Percentiles rank a stretch among this genome's conserved stretches.
Evolutionary conservation across 2,329 filamentous ascomycete species (phyloP).

Genomic region (Teratosphaeria gauchensis): DNA sequence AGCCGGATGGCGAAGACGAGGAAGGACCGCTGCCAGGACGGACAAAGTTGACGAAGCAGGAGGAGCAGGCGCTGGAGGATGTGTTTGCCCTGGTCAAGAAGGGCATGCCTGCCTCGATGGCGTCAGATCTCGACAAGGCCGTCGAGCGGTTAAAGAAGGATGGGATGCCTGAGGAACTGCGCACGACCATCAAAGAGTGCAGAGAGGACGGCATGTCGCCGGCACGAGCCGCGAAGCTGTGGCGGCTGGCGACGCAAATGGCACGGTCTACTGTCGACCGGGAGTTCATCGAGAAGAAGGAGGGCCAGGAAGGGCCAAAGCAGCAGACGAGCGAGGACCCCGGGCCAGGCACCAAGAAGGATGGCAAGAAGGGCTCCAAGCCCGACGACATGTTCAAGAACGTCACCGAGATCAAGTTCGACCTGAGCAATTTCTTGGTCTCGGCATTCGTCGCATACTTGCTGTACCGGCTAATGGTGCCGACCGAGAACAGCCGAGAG

Average conservation of each 20-base stretch:
- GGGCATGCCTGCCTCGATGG: constrained; percentile 53
- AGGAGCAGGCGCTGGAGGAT: constrained; percentile 49
- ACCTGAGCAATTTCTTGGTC: constrained; percentile 47
- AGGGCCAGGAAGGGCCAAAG: constrained; percentile 24
- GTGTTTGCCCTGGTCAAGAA: constrained; percentile 48
- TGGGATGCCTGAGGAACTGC: constrained; percentile 61
- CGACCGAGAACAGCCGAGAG: constrained; percentile 58
- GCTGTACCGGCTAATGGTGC: constrained; percentile 55
- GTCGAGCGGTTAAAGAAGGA: constrained; percentile 55
- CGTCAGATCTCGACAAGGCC: constrained; percentile 48
- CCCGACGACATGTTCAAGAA: constrained; percentile 29
- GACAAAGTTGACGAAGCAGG: constrained; percentile 43
- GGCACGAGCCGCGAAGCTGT: constrained; percentile 54
- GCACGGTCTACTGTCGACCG: constrained; percentile 42
- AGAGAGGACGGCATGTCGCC: constrained; percentile 45
- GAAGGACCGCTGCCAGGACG: constrained; percentile 21
- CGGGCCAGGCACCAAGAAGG: constrained; percentile 31
- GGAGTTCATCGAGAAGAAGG: constrained; percentile 22
- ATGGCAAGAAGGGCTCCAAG: constrained; percentile 29
- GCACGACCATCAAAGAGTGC: constrained; percentile 51
- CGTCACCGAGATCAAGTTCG: constrained; percentile 42
- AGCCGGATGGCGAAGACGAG: constrained; percentile 26
- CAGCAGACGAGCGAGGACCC: constrained; percentile 38
- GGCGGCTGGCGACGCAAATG: constrained; percentile 47
- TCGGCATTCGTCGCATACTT: constrained; percentile 53